Evolutionary conservation across 2,329 filamentous ascomycete genomes (phyloP).

Genomic region (Alternaria sp.): DNA sequence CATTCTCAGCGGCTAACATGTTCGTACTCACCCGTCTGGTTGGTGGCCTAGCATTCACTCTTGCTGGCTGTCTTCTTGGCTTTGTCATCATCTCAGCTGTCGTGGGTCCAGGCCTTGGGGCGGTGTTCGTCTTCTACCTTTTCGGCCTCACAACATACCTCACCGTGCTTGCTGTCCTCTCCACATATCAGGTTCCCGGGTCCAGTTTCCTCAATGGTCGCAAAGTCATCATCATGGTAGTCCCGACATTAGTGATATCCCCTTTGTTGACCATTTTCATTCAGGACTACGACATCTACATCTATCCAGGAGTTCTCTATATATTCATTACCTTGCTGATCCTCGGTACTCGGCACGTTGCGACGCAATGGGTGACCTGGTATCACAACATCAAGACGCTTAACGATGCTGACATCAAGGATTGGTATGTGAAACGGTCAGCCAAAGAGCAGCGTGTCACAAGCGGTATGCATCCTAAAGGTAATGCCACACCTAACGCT

Average conservation of each 20-base stretch:
- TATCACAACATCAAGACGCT: constrained; percentile 58
- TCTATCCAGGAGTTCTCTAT: constrained; percentile 64
- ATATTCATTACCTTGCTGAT: constrained; percentile 60
- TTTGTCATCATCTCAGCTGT: constrained; percentile 60
- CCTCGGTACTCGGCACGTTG: constrained; percentile 60
- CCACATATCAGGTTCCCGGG: constrained; percentile 57
- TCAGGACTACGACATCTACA: constrained; percentile 59
- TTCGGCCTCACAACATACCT: constrained; percentile 65
- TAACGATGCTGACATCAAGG: constrained; percentile 58
- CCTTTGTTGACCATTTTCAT: constrained; percentile 63
- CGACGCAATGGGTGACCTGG: constrained; percentile 67
- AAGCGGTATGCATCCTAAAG: neutral
- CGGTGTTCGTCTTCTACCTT: constrained; percentile 67
- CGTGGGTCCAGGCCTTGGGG: constrained; percentile 53
- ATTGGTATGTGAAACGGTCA: constrained; percentile 55
- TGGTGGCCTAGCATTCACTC: constrained; percentile 58
- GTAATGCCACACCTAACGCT: constrained; percentile 15
- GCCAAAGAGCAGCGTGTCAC: constrained; percentile 18
- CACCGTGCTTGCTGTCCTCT: constrained; percentile 59
- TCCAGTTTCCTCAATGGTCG: constrained; percentile 65
- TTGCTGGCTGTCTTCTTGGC: constrained; percentile 60
- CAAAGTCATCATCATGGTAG: constrained; percentile 60
- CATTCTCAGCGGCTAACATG: constrained; percentile 63
- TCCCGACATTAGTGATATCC: constrained; percentile 64
- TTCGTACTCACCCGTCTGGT: constrained; percentile 61